Base-by-base conservation (phyloP, 495 filamentous ascomycete genomes). In the Antarctomyces pellizariae region DNA sequence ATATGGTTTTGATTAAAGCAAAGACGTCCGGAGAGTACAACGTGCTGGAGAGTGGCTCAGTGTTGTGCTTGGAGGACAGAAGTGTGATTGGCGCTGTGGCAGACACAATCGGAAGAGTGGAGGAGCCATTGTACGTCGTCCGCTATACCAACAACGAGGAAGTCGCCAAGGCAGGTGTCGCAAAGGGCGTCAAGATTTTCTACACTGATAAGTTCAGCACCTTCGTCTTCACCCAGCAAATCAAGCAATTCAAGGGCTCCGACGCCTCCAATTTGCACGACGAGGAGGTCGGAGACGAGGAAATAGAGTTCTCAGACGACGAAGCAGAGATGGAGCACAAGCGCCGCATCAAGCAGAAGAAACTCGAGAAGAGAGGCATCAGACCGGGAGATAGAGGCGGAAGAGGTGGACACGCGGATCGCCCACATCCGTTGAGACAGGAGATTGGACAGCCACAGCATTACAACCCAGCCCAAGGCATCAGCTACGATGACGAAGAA, bases 211-310 rank as follows among this genome's bases (percentile, higher is more conserved):
- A 57, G 9, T 68, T 82, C 39, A 74, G 77, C 26, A 67, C 58
- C 2, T 82, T 71, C 30, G 75, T 89, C 9, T 82, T 90, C 39
- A 91, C 84, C 0, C 62, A 86, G 46, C 57, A 67, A 3, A 48
- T 93, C 23, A 73, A 73, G 45, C 56, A 58, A 13, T 36, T 67
- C 29, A 93, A 89, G 47, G 75, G 75, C 31, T 78, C 78, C 9
- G 86, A 97, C 49, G 84, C 86, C 0, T 89, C 78, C 20, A 92
- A 93, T 41, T 54, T 89, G 29, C 69, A 89, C 43, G 86, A 97
- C 37, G 86, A 97, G 41, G 84, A 93, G 48, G 57, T 79, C n/a
- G 63, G 49, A 1, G 74, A 72, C 13, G 71, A 80, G 9, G 83
- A 93, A 42, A 59, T 77, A 17, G 86, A 93, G 39, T 95, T 93